Conservation (phyloP, 768 basidiomycete species). For the Termitomyces sp. region DNA sequence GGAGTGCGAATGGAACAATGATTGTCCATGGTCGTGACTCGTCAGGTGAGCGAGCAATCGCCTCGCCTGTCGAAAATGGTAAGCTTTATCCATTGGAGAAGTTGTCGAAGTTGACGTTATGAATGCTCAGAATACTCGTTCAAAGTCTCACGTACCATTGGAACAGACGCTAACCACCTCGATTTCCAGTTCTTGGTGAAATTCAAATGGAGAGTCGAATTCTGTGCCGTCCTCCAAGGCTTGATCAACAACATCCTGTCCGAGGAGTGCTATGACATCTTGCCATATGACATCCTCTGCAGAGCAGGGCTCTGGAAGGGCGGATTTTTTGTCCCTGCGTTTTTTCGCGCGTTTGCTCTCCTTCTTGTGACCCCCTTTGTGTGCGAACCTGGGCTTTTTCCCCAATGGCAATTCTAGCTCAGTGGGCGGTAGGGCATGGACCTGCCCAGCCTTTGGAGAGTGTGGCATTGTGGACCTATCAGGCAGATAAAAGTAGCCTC, state of each 20-base stretch:
- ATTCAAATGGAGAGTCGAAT: conserved; percentile 53
- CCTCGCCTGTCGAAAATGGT: conserved; percentile 45
- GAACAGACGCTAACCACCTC: conserved; percentile 61
- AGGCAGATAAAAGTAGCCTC: neutral
- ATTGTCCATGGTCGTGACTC: conserved; percentile 68
- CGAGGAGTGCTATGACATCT: conserved; percentile 67
- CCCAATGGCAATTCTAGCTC: conserved; percentile 18
- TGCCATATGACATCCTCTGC: conserved; percentile 69
- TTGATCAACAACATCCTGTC: conserved; percentile 46
- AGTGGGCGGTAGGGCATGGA: conserved; percentile 13
- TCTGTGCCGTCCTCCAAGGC: conserved; percentile 44
- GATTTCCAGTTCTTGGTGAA: conserved; percentile 60
- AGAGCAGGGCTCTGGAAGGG: conserved; percentile 58
- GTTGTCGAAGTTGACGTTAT: neutral
- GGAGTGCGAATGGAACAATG: conserved; percentile 78
- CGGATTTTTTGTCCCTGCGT: conserved; percentile 30
- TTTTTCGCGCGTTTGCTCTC: conserved; percentile 22
- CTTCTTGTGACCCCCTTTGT: conserved; percentile 17
- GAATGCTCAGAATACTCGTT: neutral
- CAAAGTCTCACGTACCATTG: conserved; percentile 36
- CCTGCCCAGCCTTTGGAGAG: conserved; percentile 15
- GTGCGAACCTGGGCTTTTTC: conserved; percentile 23
- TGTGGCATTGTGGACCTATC: conserved; percentile 5
- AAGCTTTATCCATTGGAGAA: neutral
- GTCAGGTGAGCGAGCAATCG: conserved; percentile 48